phyloP scores from a whole-genome alignment of 169 alveolate genomes.

The Cyclospora cayetanensis region DNA sequence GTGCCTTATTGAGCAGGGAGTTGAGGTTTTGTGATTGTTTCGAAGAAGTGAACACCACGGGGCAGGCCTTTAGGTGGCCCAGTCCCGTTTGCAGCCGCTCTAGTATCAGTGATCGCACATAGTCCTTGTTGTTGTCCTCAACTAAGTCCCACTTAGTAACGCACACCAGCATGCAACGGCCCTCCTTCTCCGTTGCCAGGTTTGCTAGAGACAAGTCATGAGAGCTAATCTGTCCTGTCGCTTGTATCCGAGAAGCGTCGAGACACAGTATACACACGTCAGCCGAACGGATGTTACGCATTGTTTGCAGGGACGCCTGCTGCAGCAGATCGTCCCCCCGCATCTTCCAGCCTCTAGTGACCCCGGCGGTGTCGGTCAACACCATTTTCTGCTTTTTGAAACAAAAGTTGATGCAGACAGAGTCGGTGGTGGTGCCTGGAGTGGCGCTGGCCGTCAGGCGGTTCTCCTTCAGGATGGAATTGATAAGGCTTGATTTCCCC shows the following conservation, averaged over 20 bases:
- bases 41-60: constrained; percentile 74
- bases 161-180: constrained; percentile 71
- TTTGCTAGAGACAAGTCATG: constrained; percentile 73
- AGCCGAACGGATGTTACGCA: constrained; percentile 67
- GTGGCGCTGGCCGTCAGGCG: constrained; percentile 79
- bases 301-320: constrained; percentile 69
- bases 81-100: constrained; percentile 71
- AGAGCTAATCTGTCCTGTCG: constrained; percentile 64
- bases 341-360: constrained; percentile 75
- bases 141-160: constrained; percentile 77
- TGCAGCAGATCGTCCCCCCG: constrained; percentile 65
- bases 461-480: constrained; percentile 81
- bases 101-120: constrained; percentile 49
- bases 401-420: constrained; percentile 77
- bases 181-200: constrained; percentile 72
- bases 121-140: not conserved
- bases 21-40: constrained; percentile 69
- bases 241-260: constrained; percentile 61
- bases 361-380: constrained; percentile 88
- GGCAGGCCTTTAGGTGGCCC: constrained; percentile 73
- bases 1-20: constrained; percentile 63
- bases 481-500: constrained; percentile 85
- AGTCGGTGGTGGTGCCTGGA: constrained; percentile 86
- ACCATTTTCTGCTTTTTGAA: constrained; percentile 79
- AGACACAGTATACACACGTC: constrained; percentile 73